Evolutionary conservation across 768 basidiomycete species (phyloP).

Genomic region (Pholiota microspora): DNA sequence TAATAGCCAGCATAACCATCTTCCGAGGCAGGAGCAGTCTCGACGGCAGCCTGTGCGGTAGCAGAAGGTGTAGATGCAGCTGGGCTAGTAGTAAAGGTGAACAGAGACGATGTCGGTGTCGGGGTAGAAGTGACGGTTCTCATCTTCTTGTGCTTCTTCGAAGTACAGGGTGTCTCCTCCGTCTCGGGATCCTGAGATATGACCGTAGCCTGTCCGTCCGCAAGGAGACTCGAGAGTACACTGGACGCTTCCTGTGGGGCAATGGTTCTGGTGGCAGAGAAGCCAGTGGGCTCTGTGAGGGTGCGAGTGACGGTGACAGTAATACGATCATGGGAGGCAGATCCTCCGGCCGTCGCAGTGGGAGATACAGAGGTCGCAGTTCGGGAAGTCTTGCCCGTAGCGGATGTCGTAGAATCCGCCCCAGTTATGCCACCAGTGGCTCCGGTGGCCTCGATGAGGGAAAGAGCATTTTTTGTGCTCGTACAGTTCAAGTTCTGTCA

Average conservation of each 20-base stretch:
- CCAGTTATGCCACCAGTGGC: slow-evolving; percentile 38
- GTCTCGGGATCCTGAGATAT: background rate
- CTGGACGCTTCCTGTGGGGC: slow-evolving; percentile 23
- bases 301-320: slow-evolving; percentile 34
- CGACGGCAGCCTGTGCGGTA: background rate
- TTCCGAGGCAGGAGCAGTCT: background rate
- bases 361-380: slow-evolving; percentile 13
- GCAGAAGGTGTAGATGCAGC: background rate
- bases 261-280: slow-evolving; percentile 38
- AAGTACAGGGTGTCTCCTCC: background rate
- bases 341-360: slow-evolving; percentile 7
- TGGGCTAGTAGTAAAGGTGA: background rate
- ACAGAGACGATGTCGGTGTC: background rate
- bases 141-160: background rate
- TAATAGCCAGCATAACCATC: background rate
- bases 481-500: slow-evolving; percentile 50
- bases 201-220: background rate
- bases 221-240: slow-evolving; percentile 29
- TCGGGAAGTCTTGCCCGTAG: slow-evolving; percentile 5
- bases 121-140: background rate
- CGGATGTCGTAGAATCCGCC: slow-evolving; percentile 2
- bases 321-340: background rate
- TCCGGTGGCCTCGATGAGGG: slow-evolving; percentile 46
- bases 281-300: slow-evolving; percentile 9
- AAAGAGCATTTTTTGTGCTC: slow-evolving; percentile 42